These are phyloP conservation scores for Eremochloa ophiuroides DNA, from an alignment of 176 grass and related monocot genomes.

Conservation along the genomic window DNA sequence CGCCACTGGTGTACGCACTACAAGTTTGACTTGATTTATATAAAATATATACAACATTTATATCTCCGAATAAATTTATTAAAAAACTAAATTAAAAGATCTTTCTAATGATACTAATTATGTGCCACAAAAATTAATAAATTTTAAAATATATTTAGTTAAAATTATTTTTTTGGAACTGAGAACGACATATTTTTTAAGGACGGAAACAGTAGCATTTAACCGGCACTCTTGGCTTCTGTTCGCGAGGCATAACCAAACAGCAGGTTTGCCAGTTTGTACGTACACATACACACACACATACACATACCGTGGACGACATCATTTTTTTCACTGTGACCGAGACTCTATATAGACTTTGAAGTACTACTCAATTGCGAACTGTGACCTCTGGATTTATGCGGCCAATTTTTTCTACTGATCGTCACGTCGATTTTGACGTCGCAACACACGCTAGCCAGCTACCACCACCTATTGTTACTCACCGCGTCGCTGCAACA, in stretches of 20 bases:
- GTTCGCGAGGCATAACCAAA: background rate
- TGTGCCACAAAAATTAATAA: too few relatives aligned
- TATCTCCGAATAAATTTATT: too few relatives aligned
- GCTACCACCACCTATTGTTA: background rate
- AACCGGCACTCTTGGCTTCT: background rate
- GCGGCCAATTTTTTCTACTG: background rate
- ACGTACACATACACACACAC: too few relatives aligned
- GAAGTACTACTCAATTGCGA: background rate
- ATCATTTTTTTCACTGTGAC: background rate
- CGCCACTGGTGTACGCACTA: too few relatives aligned
- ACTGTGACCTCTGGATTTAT: background rate
- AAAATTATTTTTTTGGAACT: too few relatives aligned
- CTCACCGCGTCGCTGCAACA: background rate
- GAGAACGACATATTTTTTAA: too few relatives aligned
- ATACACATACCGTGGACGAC: background rate
- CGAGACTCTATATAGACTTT: background rate
- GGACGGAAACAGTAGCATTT: too few relatives aligned
- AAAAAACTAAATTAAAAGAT: too few relatives aligned
- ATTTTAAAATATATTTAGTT: too few relatives aligned
- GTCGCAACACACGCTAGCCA: background rate
- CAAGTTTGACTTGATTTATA: too few relatives aligned
- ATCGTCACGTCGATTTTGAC: constrained; percentile 22
- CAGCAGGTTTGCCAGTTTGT: background rate
- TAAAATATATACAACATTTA: too few relatives aligned
- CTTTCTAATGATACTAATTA: too few relatives aligned